Base-by-base conservation (phyloP, 176 grass and related monocot species). In the Oryza glumipatula region DNA sequence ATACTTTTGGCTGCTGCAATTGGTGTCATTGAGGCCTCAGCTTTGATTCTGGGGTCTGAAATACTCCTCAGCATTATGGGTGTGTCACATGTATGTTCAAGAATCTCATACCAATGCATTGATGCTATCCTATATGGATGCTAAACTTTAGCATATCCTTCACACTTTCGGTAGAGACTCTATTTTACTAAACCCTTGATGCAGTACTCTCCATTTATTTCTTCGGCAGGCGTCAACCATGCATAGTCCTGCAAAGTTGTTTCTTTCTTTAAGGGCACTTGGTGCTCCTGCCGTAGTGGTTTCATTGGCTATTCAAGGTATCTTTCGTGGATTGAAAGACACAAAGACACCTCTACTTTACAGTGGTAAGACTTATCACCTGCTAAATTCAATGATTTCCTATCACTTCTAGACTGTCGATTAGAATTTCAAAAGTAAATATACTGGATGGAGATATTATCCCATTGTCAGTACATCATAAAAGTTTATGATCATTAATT, bases 211-310 rank as follows among this genome's bases (percentile, higher is more conserved):
- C 48, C 41, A 33, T 76, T 68, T 75, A 30, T 81, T 63, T 64
- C 45, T 16, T 84, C 4, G 28, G 52, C 84, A 90, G 88, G 84
- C 28, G 63, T 93, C 91, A 81, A 67, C 88, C 28, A 90, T 93
- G 91, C 52, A 28, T 58, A 41, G 78, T 73, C 88, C 81, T 73
- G 79, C 88, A 63, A 52, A 78, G 78, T 14, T 83, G 54, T 90
- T 93, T 90, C 91, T 93, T 60, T 82, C 72, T 77, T 86, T 93
- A 81, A 93, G 91, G 84, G 84, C 91, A 46, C 67, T 93, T 28
- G 91, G 88, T 30, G 91, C 91, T 77, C 91, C 91, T 89, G 91
- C 91, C 30, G 88, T 93, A 77, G 91, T 93, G 56, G 58, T 93
- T 84, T 80, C 88, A 74, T 87, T 93, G 81, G 91, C 91, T 36